Evolutionary conservation across 2,329 filamentous ascomycete genomes (phyloP), one percentile per base, ranked within the genome.

Genomic region (Diaporthe sp.): DNA sequence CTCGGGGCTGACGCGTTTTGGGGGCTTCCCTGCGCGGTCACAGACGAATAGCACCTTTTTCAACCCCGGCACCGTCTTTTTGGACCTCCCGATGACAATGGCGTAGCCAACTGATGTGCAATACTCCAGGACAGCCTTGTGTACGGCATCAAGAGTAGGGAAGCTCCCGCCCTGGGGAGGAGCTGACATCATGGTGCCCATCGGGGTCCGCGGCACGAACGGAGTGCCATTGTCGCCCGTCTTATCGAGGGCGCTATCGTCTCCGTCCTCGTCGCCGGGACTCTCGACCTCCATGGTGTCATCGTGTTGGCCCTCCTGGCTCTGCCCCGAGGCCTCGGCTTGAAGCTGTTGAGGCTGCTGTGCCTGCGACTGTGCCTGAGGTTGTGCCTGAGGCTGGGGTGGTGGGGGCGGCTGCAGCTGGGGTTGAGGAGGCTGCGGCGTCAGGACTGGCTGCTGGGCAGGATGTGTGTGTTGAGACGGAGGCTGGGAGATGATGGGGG

Each of bases 41-140:
- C 91, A 93, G 25, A 92, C 91, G 76, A 93, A 91, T 15, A 93
- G 85, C 19, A 93, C 91, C 81, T 93, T 93, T 80, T 92, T 93
- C 76, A 93, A 79, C 1, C 91, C 91, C 9, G 91, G 89, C 1
- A 92, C 91, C 1, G 90, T 92, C 84, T 92, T 92, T 81, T 93
- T 93, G 0, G 91, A 92, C 47, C 91, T 86, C 2, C 91, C 91
- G 80, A 93, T 93, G 75, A 93, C 91, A 69, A 92, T 91, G 10
- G 91, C 91, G 80, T 92, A 93, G 61, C 91, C 91, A 57, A 92
- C 91, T 22, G 90, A 91, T 0, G 91, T 91, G 79, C 91, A 92
- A 79, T 92, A 92, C n/a, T 87, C 84, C 74, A 92, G 83, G 25
- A 92, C 91, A 40, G 89, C 89, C 80, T 91, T 90, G 79, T 92